These are phyloP conservation scores for Rhinocladiella mackenziei DNA, from an alignment of 2,329 filamentous ascomycete genomes.

Conservation along the genomic window DNA sequence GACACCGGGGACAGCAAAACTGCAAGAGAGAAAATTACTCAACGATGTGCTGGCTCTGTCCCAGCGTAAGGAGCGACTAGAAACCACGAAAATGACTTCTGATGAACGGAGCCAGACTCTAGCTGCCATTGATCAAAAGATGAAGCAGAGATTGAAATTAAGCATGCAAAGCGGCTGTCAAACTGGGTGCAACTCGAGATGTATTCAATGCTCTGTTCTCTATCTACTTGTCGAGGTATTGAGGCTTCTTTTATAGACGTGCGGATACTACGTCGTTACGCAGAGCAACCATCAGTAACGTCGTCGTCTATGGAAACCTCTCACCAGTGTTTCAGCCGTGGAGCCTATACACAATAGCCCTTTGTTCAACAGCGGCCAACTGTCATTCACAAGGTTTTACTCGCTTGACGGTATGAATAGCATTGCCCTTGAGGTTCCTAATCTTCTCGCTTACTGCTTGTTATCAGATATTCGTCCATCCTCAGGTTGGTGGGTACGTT, in stretches of 20 bases:
- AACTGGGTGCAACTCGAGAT: too few relatives aligned
- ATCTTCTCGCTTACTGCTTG: neutral
- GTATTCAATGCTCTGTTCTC: too few relatives aligned
- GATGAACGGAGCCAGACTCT: constrained; percentile 10
- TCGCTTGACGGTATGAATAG: constrained; percentile 1
- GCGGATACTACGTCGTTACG: too few relatives aligned
- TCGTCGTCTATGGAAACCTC: too few relatives aligned
- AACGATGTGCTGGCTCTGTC: constrained; percentile 12
- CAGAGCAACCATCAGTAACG: too few relatives aligned
- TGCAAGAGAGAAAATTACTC: constrained; percentile 17
- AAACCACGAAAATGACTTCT: constrained; percentile 8
- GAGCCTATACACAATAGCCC: too few relatives aligned
- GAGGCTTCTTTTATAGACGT: too few relatives aligned
- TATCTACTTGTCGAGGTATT: too few relatives aligned
- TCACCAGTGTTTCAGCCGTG: too few relatives aligned
- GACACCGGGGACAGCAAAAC: constrained; percentile 10
- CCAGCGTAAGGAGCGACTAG: constrained; percentile 13
- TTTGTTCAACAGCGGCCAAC: too few relatives aligned
- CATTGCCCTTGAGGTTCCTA: neutral
- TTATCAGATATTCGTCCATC: neutral
- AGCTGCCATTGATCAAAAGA: constrained; percentile 15
- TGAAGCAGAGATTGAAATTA: constrained; percentile 20
- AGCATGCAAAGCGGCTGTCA: constrained; percentile 13
- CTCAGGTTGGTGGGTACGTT: too few relatives aligned
- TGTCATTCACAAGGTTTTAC: constrained; percentile 13